These are phyloP conservation scores for Populus pruinosa DNA, from an alignment of 345 rosid species.

Conservation along the genomic window DNA sequence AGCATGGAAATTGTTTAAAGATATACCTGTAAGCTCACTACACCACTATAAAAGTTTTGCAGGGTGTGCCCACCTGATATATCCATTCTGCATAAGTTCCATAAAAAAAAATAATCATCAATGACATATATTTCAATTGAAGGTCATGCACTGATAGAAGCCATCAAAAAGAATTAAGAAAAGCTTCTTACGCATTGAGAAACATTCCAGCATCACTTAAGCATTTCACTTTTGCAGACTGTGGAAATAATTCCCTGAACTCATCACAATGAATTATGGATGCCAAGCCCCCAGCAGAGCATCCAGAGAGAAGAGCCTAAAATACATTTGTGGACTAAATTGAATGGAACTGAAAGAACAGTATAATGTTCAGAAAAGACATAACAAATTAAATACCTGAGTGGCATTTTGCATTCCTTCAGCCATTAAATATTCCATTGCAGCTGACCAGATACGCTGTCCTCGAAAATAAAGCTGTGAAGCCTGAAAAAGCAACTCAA, in stretches of 20 bases:
- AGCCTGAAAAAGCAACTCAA: constrained; percentile 8
- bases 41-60: constrained; percentile 24
- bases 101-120: background rate
- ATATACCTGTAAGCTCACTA: constrained; percentile 26
- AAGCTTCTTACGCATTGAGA: constrained; percentile 25
- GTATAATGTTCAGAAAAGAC: background rate
- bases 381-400: constrained; percentile 15
- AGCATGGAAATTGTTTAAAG: background rate
- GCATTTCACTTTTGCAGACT: constrained; percentile 29
- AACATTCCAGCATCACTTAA: constrained; percentile 36
- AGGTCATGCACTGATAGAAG: background rate
- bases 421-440: constrained; percentile 25
- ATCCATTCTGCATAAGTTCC: constrained; percentile 14
- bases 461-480: constrained; percentile 30
- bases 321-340: background rate
- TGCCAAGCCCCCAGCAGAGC: constrained; percentile 40
- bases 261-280: constrained; percentile 32
- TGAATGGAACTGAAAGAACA: background rate
- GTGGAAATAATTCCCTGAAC: constrained; percentile 27
- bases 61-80: constrained; percentile 27
- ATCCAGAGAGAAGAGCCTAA: constrained; percentile 34
- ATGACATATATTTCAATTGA: background rate
- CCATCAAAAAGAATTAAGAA: background rate
- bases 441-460: constrained; percentile 31
- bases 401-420: constrained; percentile 25